Conservation (phyloP, 345 rosid species). For the Citrus australasica region DNA sequence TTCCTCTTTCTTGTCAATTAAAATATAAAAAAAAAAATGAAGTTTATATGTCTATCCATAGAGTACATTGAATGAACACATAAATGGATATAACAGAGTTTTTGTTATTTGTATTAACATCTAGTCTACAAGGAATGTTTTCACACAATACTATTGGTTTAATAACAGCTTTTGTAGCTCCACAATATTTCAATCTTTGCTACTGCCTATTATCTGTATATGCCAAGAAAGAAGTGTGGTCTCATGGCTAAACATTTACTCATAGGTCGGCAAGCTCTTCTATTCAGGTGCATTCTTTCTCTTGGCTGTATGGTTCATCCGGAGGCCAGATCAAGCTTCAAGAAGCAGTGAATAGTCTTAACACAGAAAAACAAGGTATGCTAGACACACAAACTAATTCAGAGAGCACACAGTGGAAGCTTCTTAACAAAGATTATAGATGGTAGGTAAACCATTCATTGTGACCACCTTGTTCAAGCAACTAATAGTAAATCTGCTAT, state of each 20-base stretch:
- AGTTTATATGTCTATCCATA: not conserved
- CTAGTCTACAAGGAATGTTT: not conserved
- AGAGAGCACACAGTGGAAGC: not conserved
- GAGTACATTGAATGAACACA: not conserved
- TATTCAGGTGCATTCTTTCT: slow-evolving; percentile 12
- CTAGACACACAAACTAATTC: not conserved
- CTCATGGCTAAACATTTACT: slow-evolving; percentile 11
- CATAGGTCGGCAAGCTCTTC: slow-evolving; percentile 12
- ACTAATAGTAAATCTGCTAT: not conserved
- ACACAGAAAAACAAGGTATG: too few species aligned
- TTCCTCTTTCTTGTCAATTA: not conserved
- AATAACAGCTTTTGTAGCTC: not conserved
- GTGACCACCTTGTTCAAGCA: not conserved
- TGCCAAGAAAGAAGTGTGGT: slow-evolving; percentile 5
- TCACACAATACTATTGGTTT: not conserved
- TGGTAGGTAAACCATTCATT: not conserved
- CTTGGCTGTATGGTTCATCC: slow-evolving; percentile 14
- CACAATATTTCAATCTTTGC: not conserved
- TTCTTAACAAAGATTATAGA: not conserved
- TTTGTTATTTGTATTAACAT: not conserved
- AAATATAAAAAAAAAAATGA: too few species aligned
- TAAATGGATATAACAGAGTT: not conserved
- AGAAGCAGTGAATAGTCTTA: not conserved
- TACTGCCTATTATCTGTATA: not conserved
- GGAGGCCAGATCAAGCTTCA: slow-evolving; percentile 2